Evolutionary conservation across 2,329 filamentous ascomycete genomes (phyloP).

Genomic region (Ceratocystis lukuohia): DNA sequence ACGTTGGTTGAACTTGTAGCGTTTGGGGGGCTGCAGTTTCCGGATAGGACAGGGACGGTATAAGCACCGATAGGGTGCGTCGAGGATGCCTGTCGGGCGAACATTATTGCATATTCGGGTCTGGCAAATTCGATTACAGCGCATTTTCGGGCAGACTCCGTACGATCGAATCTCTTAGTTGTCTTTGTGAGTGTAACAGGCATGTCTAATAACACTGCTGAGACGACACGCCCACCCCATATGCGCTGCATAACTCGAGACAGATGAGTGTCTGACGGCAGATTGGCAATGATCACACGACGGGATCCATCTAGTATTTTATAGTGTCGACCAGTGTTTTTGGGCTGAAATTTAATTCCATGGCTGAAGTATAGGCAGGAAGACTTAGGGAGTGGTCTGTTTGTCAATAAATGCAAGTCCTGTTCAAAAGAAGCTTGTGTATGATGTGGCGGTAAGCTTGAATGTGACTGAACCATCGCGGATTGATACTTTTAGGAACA

Average conservation of each 20-base stretch:
- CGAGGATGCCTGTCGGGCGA: neutral
- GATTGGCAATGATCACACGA: conserved; percentile 22
- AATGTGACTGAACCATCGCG: neutral
- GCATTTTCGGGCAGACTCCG: neutral
- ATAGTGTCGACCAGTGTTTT: neutral
- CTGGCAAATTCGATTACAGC: conserved; percentile 16
- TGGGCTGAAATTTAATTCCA: neutral
- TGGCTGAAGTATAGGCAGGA: neutral
- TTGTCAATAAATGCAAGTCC: neutral
- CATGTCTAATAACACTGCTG: neutral
- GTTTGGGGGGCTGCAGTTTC: neutral
- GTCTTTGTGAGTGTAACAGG: neutral
- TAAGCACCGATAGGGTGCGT: conserved; percentile 7
- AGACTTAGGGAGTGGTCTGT: neutral
- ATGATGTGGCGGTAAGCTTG: neutral
- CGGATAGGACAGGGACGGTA: neutral
- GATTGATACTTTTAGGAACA: neutral
- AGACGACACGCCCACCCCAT: conserved; percentile 18
- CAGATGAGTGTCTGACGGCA: conserved; percentile 21
- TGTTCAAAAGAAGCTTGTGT: neutral
- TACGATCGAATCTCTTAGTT: neutral
- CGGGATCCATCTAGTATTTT: conserved; percentile 20
- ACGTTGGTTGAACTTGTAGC: too few relatives aligned
- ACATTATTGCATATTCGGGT: conserved; percentile 3
- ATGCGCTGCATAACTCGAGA: conserved; percentile 12